Evolutionary conservation across 305 asterid genomes (phyloP).

Genomic region (Fraxinus latifolia): DNA sequence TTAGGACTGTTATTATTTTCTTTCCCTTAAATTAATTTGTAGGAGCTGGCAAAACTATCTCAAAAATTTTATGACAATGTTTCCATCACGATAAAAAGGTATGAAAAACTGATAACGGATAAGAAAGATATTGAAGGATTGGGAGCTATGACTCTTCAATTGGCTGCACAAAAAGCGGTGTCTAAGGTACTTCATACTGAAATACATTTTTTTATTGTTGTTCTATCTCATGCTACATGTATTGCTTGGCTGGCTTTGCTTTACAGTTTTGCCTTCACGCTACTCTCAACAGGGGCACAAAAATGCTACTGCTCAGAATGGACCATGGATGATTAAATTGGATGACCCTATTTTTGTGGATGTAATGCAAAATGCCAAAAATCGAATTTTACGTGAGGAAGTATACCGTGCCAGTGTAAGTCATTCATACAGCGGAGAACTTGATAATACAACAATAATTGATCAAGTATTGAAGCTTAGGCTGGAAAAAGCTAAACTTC

Average conservation of each 20-base stretch:
- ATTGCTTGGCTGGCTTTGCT: neutral
- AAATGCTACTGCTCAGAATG: slow-evolving; percentile 45
- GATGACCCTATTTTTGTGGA: slow-evolving; percentile 42
- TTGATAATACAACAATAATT: no score
- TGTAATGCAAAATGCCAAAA: slow-evolving; percentile 43
- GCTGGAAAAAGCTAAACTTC: no score
- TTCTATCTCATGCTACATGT: neutral
- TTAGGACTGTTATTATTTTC: neutral
- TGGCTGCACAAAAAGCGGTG: slow-evolving; percentile 91
- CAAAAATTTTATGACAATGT: slow-evolving; percentile 83
- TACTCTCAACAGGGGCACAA: slow-evolving; percentile 37
- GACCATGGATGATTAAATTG: slow-evolving; percentile 49
- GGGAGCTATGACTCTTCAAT: slow-evolving; percentile 78
- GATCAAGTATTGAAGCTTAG: no score
- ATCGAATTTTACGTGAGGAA: slow-evolving; percentile 44
- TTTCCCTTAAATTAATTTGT: slow-evolving; percentile 25
- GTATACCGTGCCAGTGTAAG: slow-evolving; percentile 28
- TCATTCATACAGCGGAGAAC: slow-evolving; percentile 38
- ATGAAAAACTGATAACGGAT: slow-evolving; percentile 77
- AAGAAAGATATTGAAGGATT: slow-evolving; percentile 88
- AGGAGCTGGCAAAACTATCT: slow-evolving; percentile 83
- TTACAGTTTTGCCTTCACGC: slow-evolving; percentile 14
- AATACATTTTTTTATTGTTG: slow-evolving; percentile 6
- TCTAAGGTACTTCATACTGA: slow-evolving; percentile 57
- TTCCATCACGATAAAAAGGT: slow-evolving; percentile 80